phyloP scores from a whole-genome alignment of 495 filamentous ascomycete genomes.

The Trichoderma reesei region DNA sequence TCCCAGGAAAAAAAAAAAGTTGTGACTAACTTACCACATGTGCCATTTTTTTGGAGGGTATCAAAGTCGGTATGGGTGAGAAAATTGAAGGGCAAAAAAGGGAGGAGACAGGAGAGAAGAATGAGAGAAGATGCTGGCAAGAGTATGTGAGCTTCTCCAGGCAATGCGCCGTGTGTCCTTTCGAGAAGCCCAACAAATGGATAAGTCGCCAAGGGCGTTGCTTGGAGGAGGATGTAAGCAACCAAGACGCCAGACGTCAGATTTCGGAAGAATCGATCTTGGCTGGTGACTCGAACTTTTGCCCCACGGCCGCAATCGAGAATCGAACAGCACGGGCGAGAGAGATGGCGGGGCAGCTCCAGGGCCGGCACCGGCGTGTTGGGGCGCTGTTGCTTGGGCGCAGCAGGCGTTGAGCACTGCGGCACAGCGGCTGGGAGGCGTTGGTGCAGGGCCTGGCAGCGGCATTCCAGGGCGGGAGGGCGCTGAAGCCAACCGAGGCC shows the following conservation, averaged over 20 bases:
- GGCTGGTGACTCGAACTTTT: background rate
- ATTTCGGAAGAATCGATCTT: too few relatives aligned
- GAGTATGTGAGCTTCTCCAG: background rate
- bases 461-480: background rate
- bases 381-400: too few relatives aligned
- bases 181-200: background rate
- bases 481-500: background rate
- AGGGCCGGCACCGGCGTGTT: background rate
- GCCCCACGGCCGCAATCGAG: background rate
- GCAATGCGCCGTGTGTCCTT: background rate
- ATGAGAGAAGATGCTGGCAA: too few relatives aligned
- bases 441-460: background rate
- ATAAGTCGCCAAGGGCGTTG: too few relatives aligned
- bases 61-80: too few relatives aligned
- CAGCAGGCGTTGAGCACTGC: too few relatives aligned
- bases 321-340: background rate
- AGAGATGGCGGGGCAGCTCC: background rate
- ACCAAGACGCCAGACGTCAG: too few relatives aligned
- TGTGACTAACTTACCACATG: slow-evolving; percentile 1
- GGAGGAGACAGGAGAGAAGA: background rate
- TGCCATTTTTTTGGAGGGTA: background rate
- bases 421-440: too few relatives aligned
- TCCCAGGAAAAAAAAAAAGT: background rate
- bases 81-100: background rate
- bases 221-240: too few relatives aligned